Base-by-base conservation (phyloP, 2,329 filamentous ascomycete genomes). In the Aspergillus spinulosporus region DNA sequence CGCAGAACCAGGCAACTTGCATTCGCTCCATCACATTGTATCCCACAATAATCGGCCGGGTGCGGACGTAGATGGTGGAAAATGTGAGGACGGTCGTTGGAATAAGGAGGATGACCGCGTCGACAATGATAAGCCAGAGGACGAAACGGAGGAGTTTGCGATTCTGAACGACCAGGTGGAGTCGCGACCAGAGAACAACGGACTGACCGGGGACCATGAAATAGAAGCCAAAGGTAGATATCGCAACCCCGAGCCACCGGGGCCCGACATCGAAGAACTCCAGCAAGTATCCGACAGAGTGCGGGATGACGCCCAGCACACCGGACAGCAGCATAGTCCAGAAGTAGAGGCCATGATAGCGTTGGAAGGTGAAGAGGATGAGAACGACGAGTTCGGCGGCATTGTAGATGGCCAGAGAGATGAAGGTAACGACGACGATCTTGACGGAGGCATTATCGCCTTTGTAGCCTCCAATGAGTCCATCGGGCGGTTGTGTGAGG, bases 191-290 rank as follows among this genome's bases (percentile, higher is more conserved):
- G 1, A 87, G 74, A 0, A 87, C 84, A n/a, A 86, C 62, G 0
- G 81, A 82, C 65, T 85, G 82, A 1, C 83, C 84, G 2, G 83
- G 83, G 1, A 87, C 80, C 82, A 86, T 85, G 5, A 75, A 62
- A 59, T 80, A 81, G 76, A 84, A 82, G 8, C 82, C 84, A 57
- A 86, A 62, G 4, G 75, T 76, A 37, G 80, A 72, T 2, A 80
- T 58, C 5, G 75, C 71, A 21, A 75, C 66, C 3, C 66, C 66
- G 14, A 73, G 52, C 67, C 74, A 76, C 26, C 68, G 28, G 26
- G 63, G 72, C 4, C 68, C 70, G 43, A 70, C 61, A 11, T 58
- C 49, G 26, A 74, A 74, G n/a, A 76, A 68, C 15, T 71, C 68
- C 29, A 79, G 60, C 8, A 77, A 64, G 29, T 76, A 73, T 48